A percentile compares a stretch with the other conserved stretches of the same genome.
Evolutionary conservation across 306 rosid genomes (phyloP).

Genomic region (Trifolium dubium): DNA sequence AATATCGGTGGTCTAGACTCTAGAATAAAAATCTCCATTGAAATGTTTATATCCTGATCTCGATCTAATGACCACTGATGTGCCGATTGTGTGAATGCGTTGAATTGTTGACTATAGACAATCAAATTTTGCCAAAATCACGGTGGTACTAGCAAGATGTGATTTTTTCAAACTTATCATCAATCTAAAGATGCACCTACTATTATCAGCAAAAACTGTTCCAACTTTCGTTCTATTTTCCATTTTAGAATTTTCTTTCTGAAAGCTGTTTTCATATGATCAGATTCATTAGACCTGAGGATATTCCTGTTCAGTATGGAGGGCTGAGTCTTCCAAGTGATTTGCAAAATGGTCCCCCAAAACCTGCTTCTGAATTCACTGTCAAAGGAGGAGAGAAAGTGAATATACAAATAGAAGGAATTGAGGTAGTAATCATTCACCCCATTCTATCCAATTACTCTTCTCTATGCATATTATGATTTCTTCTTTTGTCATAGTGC

Average conservation of each 20-base stretch:
- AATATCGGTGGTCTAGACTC: neutral
- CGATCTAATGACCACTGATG: neutral
- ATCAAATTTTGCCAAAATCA: neutral
- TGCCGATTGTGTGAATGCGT: neutral
- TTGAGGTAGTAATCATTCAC: conserved; percentile 65
- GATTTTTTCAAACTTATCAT: neutral
- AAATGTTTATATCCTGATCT: neutral
- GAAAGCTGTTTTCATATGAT: conserved; percentile 30
- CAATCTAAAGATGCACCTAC: neutral
- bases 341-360: conserved; percentile 84
- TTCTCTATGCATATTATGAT: conserved; percentile 24
- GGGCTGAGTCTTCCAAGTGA: conserved; percentile 79
- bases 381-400: conserved; percentile 98
- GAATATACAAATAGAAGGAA: conserved; percentile 95
- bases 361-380: conserved; percentile 96
- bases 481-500: conserved; percentile 31
- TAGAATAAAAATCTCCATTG: neutral
- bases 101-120: neutral
- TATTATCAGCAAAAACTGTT: conserved; percentile 13
- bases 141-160: neutral
- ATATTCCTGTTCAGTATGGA: conserved; percentile 92
- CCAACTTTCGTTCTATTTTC: conserved; percentile 29
- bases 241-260: conserved; percentile 25
- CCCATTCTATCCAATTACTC: conserved; percentile 9
- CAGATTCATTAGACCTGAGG: conserved; percentile 92